Evolutionary conservation across 192 early-diverging fungal species (phyloP).

Genomic region (Linnemannia exigua): DNA sequence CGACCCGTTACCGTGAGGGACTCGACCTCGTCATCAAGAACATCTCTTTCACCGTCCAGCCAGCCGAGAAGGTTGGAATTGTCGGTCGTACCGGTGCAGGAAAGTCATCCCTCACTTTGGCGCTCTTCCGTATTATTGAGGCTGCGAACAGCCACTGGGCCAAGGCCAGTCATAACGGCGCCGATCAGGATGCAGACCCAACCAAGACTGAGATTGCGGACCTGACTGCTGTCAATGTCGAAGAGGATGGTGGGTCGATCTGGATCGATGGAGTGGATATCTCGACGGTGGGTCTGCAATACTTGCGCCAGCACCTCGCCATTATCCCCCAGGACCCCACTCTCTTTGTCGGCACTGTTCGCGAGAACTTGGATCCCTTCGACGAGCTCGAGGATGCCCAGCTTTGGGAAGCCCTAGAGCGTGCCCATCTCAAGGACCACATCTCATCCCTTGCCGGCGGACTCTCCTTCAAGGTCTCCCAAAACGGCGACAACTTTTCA

Average conservation of each 20-base stretch:
- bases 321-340: constrained; percentile 88
- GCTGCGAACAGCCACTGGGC: constrained; percentile 67
- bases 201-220: constrained; percentile 21
- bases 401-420: constrained; percentile 81
- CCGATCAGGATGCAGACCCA: constrained; percentile 29
- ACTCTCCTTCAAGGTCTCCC: constrained; percentile 78
- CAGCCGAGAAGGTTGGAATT: constrained; percentile 82
- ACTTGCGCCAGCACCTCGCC: constrained; percentile 71
- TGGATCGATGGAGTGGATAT: constrained; percentile 76
- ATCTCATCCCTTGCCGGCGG: constrained; percentile 74
- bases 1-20: constrained; percentile 84
- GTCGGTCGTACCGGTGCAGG: constrained; percentile 72
- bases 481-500: constrained; percentile 90
- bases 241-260: constrained; percentile 59
- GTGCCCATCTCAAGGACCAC: constrained; percentile 78
- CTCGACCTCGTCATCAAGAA: constrained; percentile 85
- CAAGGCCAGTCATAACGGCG: constrained; percentile 49
- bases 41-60: constrained; percentile 66
- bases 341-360: constrained; percentile 74
- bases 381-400: constrained; percentile 63
- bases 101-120: constrained; percentile 66
- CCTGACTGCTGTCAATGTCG: constrained; percentile 12
- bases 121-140: constrained; percentile 67
- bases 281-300: constrained; percentile 69
- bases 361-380: constrained; percentile 73